Conservation (phyloP, 768 basidiomycete species). For the Leucocoprinus leucothites region DNA sequence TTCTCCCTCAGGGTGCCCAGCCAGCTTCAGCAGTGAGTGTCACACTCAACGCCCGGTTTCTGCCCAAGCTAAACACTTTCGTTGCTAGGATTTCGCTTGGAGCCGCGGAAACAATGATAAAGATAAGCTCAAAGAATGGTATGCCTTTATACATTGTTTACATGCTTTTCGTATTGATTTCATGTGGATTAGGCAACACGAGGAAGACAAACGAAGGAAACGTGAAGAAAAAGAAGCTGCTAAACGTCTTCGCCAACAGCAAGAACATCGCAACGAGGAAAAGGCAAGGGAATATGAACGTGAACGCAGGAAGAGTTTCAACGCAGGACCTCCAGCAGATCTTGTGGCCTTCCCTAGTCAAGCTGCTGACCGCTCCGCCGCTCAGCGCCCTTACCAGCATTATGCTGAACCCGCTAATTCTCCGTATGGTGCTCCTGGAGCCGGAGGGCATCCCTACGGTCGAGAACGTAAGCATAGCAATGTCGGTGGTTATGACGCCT, state of each 20-base stretch:
- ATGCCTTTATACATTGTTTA: not conserved
- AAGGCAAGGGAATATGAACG: conserved; percentile 56
- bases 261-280: conserved; percentile 44
- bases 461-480: conserved; percentile 32
- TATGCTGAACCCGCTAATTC: conserved; percentile 17
- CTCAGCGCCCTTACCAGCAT: conserved; percentile 17
- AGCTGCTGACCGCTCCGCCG: conserved; percentile 23
- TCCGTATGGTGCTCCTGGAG: conserved; percentile 18
- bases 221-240: conserved; percentile 44
- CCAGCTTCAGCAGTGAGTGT: conserved; percentile 53
- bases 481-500: conserved; percentile 26
- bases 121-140: conserved; percentile 23
- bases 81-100: conserved; percentile 28
- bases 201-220: conserved; percentile 41
- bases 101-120: conserved; percentile 38
- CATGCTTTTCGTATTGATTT: not conserved
- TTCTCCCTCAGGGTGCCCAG: conserved; percentile 56
- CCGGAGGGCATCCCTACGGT: conserved; percentile 19
- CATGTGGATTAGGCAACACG: conserved; percentile 36
- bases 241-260: conserved; percentile 50
- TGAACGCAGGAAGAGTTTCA: conserved; percentile 57
- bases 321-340: conserved; percentile 24
- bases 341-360: conserved; percentile 28
- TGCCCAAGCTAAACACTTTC: not conserved
- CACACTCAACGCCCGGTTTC: not conserved